These are phyloP conservation scores for Saccharomycopsis babjevae DNA, from an alignment of 805 yeast species.

Conservation along the genomic window DNA sequence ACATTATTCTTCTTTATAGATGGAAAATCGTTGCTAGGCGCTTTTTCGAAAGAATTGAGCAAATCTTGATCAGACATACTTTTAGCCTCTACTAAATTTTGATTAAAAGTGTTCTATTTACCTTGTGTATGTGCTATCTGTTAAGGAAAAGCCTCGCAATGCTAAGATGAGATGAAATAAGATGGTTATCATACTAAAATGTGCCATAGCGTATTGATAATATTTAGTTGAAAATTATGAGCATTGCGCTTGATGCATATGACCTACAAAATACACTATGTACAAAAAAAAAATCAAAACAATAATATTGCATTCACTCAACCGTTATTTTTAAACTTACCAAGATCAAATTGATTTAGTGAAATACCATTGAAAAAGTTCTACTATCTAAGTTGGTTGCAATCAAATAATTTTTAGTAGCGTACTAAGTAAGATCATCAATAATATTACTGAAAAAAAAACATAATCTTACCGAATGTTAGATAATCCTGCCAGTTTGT, in stretches of 20 bases:
- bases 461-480: background rate
- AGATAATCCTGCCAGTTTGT: constrained; percentile 20
- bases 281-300: background rate
- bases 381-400: too few relatives aligned
- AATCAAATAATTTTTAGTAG: too few relatives aligned
- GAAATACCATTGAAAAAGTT: too few relatives aligned
- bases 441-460: background rate
- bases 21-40: background rate
- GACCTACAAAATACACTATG: background rate
- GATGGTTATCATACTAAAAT: too few relatives aligned
- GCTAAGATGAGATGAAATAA: too few relatives aligned
- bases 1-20: background rate
- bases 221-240: background rate
- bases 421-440: too few relatives aligned
- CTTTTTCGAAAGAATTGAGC: background rate
- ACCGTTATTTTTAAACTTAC: background rate
- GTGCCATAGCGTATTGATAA: too few relatives aligned
- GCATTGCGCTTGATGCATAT: background rate
- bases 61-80: background rate
- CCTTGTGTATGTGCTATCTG: too few relatives aligned
- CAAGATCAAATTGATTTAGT: background rate
- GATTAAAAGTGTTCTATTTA: too few relatives aligned
- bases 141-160: too few relatives aligned
- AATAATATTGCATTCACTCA: background rate
- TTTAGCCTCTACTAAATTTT: background rate